phyloP scores from a whole-genome alignment of 495 filamentous ascomycete species.

The Penicillium ucsense region DNA sequence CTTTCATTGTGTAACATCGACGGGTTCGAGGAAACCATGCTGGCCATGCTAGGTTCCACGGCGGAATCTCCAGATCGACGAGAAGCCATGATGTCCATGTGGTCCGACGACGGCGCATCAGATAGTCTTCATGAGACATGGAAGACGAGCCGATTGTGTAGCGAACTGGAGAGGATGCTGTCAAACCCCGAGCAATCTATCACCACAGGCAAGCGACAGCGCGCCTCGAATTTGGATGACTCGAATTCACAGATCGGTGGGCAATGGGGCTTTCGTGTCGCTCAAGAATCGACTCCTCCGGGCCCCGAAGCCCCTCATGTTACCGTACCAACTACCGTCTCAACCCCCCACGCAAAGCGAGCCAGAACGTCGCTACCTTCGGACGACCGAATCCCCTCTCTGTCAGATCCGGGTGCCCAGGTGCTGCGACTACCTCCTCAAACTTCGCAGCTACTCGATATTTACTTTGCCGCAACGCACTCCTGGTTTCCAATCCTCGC shows the following conservation, averaged over 20 bases:
- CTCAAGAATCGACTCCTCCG: slow-evolving; percentile 20
- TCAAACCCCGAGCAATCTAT: slow-evolving; percentile 27
- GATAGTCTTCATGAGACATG: slow-evolving; percentile 49
- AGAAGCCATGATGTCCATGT: slow-evolving; percentile 29
- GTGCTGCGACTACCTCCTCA: slow-evolving; percentile 45
- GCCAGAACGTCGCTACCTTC: slow-evolving; percentile 15
- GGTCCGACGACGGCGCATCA: slow-evolving; percentile 40
- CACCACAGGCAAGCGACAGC: slow-evolving; percentile 25
- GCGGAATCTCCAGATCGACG: slow-evolving; percentile 25
- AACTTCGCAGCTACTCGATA: slow-evolving; percentile 55
- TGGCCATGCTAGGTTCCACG: slow-evolving; percentile 32
- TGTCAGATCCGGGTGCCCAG: slow-evolving; percentile 8
- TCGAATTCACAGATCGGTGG: slow-evolving; percentile 1
- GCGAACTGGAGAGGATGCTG: slow-evolving; percentile 45
- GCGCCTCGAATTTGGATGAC: slow-evolving; percentile 24
- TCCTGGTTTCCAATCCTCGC: slow-evolving; percentile 64
- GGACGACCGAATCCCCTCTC: slow-evolving; percentile 6
- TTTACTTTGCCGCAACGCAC: slow-evolving; percentile 65
- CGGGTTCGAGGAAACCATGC: slow-evolving; percentile 40
- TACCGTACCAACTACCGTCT: slow-evolving; percentile 14
- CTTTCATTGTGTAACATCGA: slow-evolving; percentile 39
- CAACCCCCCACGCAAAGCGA: slow-evolving; percentile 21
- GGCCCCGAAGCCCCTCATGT: slow-evolving; percentile 23
- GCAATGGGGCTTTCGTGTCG: slow-evolving; percentile 31
- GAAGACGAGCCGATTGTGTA: slow-evolving; percentile 45